Evolutionary conservation across 495 filamentous ascomycete species (phyloP), one percentile per base, ranked within the genome.

Genomic region (Podospora australis): DNA sequence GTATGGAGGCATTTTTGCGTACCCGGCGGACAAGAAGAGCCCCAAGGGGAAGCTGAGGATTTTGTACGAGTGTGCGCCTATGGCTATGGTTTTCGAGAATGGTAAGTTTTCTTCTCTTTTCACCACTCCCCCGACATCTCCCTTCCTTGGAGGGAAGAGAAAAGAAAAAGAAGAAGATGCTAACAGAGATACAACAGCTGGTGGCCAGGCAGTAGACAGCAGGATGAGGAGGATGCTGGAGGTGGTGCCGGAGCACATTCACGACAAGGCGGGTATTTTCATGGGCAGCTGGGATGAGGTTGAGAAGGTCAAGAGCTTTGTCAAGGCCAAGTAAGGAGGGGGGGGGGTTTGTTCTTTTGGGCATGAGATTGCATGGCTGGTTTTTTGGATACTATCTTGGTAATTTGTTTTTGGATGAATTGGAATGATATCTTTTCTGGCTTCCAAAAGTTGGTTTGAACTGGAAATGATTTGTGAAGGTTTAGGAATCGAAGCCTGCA

Each of bases 1-100:
- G 43, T 98, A 98, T 63, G 92, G 92, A 40, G 92, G 92, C 54
- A 84, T 98, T 55, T 98, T 98, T 63, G 92, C 92, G 19, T 98
- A 98, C 66, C 92, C 92, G 1, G 87, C 89, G 3, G 92, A 98
- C 65, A 92, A 91, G 73, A 97, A 98, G 81, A 94, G 86, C 59
- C 86, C 88, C 45, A 98, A 97, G 80, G 92, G 92, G 35, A 98
- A 98, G 78, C 78, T 98, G 58, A 78, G 92, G 52, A 98, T 98
- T 57, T 66, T 98, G 60, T 98, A 98, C 70, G 92, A 98, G 74
- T 98, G 92, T 67, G 92, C 94, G 35, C 92, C 92, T 14, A 98
- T 98, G 92, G 94, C 94, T 5, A 88, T 97, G 90, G 77, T 98
- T 17, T 96, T 98, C 71, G 92, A 98, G 75, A 96, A 98, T 70